Evolutionary conservation across 192 early-diverging fungal species (phyloP).

Genomic region (Geranomyces michiganensis): DNA sequence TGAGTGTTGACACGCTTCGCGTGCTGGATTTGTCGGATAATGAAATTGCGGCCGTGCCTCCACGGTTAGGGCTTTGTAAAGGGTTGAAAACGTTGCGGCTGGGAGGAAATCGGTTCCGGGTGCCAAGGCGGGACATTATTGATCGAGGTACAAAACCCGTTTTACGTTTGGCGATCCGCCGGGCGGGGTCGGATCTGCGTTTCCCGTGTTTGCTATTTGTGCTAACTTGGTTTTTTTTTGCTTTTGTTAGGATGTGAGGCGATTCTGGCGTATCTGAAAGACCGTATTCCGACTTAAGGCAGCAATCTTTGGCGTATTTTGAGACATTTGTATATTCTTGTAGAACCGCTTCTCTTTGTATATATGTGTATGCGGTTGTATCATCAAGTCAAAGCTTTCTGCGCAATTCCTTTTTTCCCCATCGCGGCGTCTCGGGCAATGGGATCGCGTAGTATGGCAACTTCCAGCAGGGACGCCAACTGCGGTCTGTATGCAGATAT

Average conservation of each 20-base stretch:
- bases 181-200: not conserved
- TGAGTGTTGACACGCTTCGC: not conserved
- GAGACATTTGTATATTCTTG: too few species aligned
- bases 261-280: slow-evolving; percentile 35
- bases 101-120: slow-evolving; percentile 32
- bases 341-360: too few species aligned
- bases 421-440: too few species aligned
- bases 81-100: slow-evolving; percentile 22
- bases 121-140: slow-evolving; percentile 8
- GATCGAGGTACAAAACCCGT: not conserved
- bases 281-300: slow-evolving; percentile 31
- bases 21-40: slow-evolving; percentile 41
- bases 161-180: not conserved
- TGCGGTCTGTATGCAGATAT: too few species aligned
- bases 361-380: too few species aligned
- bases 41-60: slow-evolving; percentile 23
- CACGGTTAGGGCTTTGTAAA: slow-evolving; percentile 29
- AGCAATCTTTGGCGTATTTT: too few species aligned
- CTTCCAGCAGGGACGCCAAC: too few species aligned
- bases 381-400: too few species aligned
- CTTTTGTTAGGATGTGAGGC: slow-evolving; percentile 22
- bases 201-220: not conserved
- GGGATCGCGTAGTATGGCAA: too few species aligned
- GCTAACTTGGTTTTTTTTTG: not conserved
- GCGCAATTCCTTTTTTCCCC: too few species aligned